A percentile compares a stretch with the other conserved stretches of the same genome.
phyloP scores from a whole-genome alignment of 257 asterid genomes.

The Parsonsia alboflavescens region DNA sequence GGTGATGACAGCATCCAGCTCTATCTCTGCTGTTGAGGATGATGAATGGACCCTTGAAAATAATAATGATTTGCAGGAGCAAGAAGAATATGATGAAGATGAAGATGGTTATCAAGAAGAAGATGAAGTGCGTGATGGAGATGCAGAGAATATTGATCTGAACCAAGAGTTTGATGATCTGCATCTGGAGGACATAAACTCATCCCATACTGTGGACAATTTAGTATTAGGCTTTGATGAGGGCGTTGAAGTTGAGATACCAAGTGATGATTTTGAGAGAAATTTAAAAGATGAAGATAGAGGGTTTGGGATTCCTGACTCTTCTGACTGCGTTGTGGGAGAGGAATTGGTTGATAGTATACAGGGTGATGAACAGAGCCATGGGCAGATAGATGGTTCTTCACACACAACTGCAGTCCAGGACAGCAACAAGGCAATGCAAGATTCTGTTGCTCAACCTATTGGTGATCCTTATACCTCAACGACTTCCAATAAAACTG shows the following conservation, averaged over 20 bases:
- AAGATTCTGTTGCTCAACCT: constrained; percentile 40
- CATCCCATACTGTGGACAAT: constrained; percentile 53
- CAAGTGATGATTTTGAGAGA: constrained; percentile 73
- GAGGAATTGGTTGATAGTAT: constrained; percentile 36
- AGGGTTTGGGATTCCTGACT: constrained; percentile 39
- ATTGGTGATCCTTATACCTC: constrained; percentile 29
- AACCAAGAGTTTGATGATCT: constrained; percentile 52
- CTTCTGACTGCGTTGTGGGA: constrained; percentile 31
- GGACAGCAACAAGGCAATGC: constrained; percentile 33
- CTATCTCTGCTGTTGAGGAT: constrained; percentile 60
- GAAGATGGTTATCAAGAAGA: constrained; percentile 86
- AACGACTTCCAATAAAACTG: constrained; percentile 26
- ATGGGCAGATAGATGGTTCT: constrained; percentile 35
- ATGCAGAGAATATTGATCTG: constrained; percentile 55
- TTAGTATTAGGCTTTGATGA: constrained; percentile 87
- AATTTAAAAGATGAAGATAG: constrained; percentile 38
- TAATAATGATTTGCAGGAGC: constrained; percentile 57
- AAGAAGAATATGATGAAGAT: constrained; percentile 91
- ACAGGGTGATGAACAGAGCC: constrained; percentile 44
- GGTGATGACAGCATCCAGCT: constrained; percentile 32
- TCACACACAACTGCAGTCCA: constrained; percentile 24
- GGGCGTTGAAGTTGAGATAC: constrained; percentile 87
- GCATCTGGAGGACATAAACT: constrained; percentile 50
- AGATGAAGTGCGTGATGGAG: constrained; percentile 78
- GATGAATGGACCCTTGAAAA: constrained; percentile 85